Percentiles rank a stretch among this genome's conserved stretches.
Evolutionary conservation across 495 filamentous ascomycete species (phyloP).

Genomic region (Hypoxylon cercidicola): DNA sequence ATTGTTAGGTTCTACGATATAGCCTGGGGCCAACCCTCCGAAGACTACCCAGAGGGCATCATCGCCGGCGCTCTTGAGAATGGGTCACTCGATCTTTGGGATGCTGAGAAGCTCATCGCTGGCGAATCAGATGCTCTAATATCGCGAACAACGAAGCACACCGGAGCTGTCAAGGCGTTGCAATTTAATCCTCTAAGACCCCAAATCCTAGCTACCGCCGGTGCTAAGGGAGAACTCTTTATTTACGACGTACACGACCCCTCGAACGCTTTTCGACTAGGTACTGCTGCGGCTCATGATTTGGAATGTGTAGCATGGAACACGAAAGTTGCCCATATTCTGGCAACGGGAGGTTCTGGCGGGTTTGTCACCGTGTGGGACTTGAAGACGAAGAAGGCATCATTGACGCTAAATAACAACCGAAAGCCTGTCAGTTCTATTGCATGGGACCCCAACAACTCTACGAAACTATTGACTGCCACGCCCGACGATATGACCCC

Average conservation of each 20-base stretch:
- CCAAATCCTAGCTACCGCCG: constrained; percentile 91
- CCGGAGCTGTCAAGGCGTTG: constrained; percentile 90
- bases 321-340: constrained; percentile 94
- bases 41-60: constrained; percentile 80
- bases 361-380: constrained; percentile 99
- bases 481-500: constrained; percentile 92
- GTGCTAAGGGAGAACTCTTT: constrained; percentile 95
- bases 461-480: constrained; percentile 91
- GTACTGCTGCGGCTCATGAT: constrained; percentile 88
- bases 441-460: constrained; percentile 94
- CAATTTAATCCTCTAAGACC: constrained; percentile 97
- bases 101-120: constrained; percentile 83
- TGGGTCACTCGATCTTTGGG: constrained; percentile 95
- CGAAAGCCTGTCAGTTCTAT: constrained; percentile 94
- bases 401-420: constrained; percentile 93
- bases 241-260: constrained; percentile 93
- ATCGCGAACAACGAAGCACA: constrained; percentile 91
- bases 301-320: constrained; percentile 98
- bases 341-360: constrained; percentile 92
- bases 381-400: constrained; percentile 95
- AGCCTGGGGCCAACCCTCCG: constrained; percentile 85
- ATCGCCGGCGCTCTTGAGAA: constrained; percentile 97
- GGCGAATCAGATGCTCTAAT: constrained; percentile 79
- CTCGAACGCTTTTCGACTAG: constrained; percentile 85
- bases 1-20: constrained; percentile 89